A percentile compares a stretch with the other conserved stretches of the same genome.
phyloP scores from a whole-genome alignment of 2,329 filamentous ascomycete species.

The Eurotiales sp. region DNA sequence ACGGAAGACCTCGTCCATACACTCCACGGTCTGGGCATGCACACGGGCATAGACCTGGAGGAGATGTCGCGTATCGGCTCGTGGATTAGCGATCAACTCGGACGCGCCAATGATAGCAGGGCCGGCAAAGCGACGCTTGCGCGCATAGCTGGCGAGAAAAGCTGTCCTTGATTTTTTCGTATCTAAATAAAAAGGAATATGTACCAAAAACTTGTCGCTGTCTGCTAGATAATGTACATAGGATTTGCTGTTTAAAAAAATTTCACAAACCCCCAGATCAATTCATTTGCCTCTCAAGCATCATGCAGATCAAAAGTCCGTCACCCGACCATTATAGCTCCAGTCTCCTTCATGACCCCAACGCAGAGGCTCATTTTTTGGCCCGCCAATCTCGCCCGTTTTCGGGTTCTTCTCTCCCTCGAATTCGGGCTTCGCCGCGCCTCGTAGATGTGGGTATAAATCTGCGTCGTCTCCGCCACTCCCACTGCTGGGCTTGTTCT shows the following conservation, averaged over 20 bases:
- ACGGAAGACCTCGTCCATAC: slow-evolving; percentile 62
- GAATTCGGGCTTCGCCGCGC: slow-evolving; percentile 85
- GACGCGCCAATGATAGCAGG: slow-evolving; percentile 50
- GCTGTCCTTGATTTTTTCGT: slow-evolving; percentile 7
- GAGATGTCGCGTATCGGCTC: slow-evolving; percentile 54
- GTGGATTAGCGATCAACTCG: slow-evolving; percentile 55
- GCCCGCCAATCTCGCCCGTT: slow-evolving; percentile 92
- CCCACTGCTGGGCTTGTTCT: slow-evolving; percentile 33
- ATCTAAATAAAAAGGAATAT: background rate
- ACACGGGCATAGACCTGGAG: slow-evolving; percentile 56
- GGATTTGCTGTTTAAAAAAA: background rate
- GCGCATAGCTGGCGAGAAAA: slow-evolving; percentile 26
- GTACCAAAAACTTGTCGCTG: background rate
- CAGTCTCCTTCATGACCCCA: slow-evolving; percentile 78
- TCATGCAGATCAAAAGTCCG: slow-evolving; percentile 67
- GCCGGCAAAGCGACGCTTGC: slow-evolving; percentile 52
- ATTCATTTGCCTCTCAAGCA: background rate
- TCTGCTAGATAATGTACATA: slow-evolving; percentile 10
- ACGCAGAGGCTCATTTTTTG: slow-evolving; percentile 91
- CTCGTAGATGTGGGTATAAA: slow-evolving; percentile 65
- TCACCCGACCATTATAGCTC: slow-evolving; percentile 93
- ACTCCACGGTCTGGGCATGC: slow-evolving; percentile 57
- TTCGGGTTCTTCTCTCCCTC: slow-evolving; percentile 86
- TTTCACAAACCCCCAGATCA: background rate
- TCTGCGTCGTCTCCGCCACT: slow-evolving; percentile 49